Conservation (phyloP, 2,329 filamentous ascomycete genomes). For the Zelopaecilomyces penicillatus region DNA sequence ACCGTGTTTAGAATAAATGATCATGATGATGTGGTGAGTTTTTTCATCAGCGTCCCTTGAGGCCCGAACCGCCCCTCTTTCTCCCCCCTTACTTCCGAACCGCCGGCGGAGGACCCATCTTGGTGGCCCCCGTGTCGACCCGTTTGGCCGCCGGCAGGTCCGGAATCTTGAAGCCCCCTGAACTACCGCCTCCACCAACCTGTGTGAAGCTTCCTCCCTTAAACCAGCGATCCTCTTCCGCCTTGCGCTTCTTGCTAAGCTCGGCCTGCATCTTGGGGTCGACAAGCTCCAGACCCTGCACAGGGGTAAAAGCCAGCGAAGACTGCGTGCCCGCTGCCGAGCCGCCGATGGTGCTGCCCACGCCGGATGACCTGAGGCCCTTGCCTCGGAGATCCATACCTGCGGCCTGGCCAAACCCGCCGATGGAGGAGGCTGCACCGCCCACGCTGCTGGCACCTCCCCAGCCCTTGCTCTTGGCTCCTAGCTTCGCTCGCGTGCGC, state of each 20-base stretch:
- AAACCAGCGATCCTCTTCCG: slow-evolving; percentile 93
- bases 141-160: slow-evolving; percentile 66
- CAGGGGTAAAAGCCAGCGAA: slow-evolving; percentile 85
- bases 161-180: slow-evolving; percentile 75
- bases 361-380: slow-evolving; percentile 72
- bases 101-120: slow-evolving; percentile 28
- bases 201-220: slow-evolving; percentile 96
- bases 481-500: slow-evolving; percentile 84
- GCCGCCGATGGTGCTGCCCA: slow-evolving; percentile 61
- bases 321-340: slow-evolving; percentile 64
- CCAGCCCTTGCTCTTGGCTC: slow-evolving; percentile 95
- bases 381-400: slow-evolving; percentile 66
- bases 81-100: slow-evolving; percentile 12
- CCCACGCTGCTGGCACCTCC: slow-evolving; percentile 59
- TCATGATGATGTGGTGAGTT: not conserved
- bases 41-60: not conserved
- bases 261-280: slow-evolving; percentile 88
- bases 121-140: slow-evolving; percentile 32
- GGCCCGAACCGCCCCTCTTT: too few relatives aligned
- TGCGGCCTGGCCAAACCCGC: slow-evolving; percentile 62
- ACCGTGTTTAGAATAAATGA: too few relatives aligned
- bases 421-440: slow-evolving; percentile 71
- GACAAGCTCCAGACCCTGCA: slow-evolving; percentile 89
- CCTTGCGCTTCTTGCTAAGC: slow-evolving; percentile 81
- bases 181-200: slow-evolving; percentile 48